Conservation (phyloP, 306 rosid species). For the Geum urbanum region DNA sequence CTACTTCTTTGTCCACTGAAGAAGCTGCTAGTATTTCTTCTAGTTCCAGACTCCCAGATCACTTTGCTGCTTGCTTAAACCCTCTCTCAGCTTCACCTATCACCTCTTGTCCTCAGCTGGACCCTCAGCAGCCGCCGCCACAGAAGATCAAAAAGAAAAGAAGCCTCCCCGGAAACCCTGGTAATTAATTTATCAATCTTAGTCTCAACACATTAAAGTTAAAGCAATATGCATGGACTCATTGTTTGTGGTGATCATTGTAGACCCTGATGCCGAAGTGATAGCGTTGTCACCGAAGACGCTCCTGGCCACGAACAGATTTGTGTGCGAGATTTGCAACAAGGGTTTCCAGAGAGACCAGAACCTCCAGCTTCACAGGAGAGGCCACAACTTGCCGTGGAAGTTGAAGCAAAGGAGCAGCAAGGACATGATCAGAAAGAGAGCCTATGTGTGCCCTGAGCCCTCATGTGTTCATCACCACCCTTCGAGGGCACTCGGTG, state of each 20-base stretch:
- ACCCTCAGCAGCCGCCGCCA: slow-evolving; percentile 32
- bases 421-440: slow-evolving; percentile 72
- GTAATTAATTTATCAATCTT: slow-evolving; percentile 18
- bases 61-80: slow-evolving; percentile 37
- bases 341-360: slow-evolving; percentile 92
- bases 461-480: slow-evolving; percentile 91
- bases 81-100: slow-evolving; percentile 37
- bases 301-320: slow-evolving; percentile 77
- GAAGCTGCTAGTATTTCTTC: slow-evolving; percentile 60
- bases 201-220: background rate
- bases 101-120: slow-evolving; percentile 14
- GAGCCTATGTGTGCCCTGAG: slow-evolving; percentile 94
- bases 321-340: slow-evolving; percentile 89
- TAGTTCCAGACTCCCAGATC: slow-evolving; percentile 47
- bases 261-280: slow-evolving; percentile 95
- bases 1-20: slow-evolving; percentile 57
- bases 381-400: slow-evolving; percentile 95
- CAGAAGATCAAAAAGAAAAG: slow-evolving; percentile 70
- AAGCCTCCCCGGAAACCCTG: slow-evolving; percentile 90
- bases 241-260: background rate
- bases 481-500: slow-evolving; percentile 94
- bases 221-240: background rate
- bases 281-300: slow-evolving; percentile 80
- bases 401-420: slow-evolving; percentile 81
- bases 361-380: slow-evolving; percentile 86